A percentile compares a stretch with the other conserved stretches of the same genome.
Evolutionary conservation across 805 yeast species (phyloP).

Genomic region (Pichia occidentalis): DNA sequence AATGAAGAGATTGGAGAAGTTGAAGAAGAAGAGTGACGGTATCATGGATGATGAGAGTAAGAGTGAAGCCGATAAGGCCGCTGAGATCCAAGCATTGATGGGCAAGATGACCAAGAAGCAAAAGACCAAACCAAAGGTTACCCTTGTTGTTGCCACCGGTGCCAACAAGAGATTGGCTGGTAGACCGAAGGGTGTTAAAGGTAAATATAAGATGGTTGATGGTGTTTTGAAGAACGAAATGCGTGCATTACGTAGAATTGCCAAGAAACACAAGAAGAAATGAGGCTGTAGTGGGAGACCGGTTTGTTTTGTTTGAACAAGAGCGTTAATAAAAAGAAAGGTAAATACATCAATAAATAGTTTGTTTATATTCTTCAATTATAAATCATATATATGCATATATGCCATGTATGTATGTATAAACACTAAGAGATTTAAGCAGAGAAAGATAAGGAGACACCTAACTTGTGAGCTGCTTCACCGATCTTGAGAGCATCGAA

Average conservation of each 20-base stretch:
- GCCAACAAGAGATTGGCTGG: conserved; percentile 80
- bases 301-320: neutral
- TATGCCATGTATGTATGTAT: no score
- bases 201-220: conserved; percentile 98
- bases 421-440: conserved; percentile 45
- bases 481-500: conserved; percentile 91
- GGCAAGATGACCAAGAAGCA: conserved; percentile 69
- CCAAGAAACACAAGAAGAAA: conserved; percentile 72
- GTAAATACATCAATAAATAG: conserved; percentile 2
- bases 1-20: conserved; percentile 72
- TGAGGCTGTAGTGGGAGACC: conserved; percentile 1
- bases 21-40: conserved; percentile 87
- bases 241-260: conserved; percentile 84
- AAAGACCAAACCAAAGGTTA: conserved; percentile 68
- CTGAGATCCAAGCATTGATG: conserved; percentile 83
- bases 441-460: conserved; percentile 88
- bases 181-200: conserved; percentile 94
- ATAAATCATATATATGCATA: neutral
- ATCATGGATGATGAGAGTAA: conserved; percentile 83
- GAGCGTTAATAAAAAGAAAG: neutral
- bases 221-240: conserved; percentile 97
- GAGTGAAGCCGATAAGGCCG: conserved; percentile 91
- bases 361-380: neutral
- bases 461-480: conserved; percentile 97
- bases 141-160: conserved; percentile 85